A percentile compares a stretch with the other conserved stretches of the same genome.
phyloP scores from a whole-genome alignment of 805 yeast species.

The Grigorovia transvaalensis region DNA sequence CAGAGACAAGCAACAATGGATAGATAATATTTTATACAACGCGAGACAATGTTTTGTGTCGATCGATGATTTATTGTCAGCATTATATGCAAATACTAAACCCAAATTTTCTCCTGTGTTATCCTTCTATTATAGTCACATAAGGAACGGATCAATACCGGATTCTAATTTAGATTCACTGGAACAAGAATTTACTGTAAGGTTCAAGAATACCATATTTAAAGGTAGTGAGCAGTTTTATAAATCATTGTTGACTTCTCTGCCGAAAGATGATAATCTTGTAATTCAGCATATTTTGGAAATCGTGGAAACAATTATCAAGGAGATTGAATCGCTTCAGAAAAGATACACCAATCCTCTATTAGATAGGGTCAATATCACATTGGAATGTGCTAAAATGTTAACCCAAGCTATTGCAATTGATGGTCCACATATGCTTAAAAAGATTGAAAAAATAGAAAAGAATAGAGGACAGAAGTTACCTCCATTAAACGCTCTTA shows the following conservation, averaged over 20 bases:
- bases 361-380: conserved; percentile 46
- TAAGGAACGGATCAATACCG: conserved; percentile 37
- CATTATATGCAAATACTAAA: conserved; percentile 34
- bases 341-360: conserved; percentile 51
- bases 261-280: conserved; percentile 53
- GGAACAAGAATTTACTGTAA: conserved; percentile 28
- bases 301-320: conserved; percentile 43
- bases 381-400: conserved; percentile 38
- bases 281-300: conserved; percentile 46
- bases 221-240: conserved; percentile 37
- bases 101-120: conserved; percentile 53
- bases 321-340: conserved; percentile 41
- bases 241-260: conserved; percentile 31
- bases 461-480: conserved; percentile 20
- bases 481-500: conserved; percentile 46
- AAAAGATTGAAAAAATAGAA: conserved; percentile 37
- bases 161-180: conserved; percentile 14
- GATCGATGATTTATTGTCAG: conserved; percentile 34
- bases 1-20: conserved; percentile 43
- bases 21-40: conserved; percentile 34
- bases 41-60: conserved; percentile 39
- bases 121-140: conserved; percentile 37
- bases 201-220: conserved; percentile 29
- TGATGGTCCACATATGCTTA: conserved; percentile 42
- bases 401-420: conserved; percentile 43